Base-by-base conservation (phyloP, 306 rosid genomes). In the Prunus mira region DNA sequence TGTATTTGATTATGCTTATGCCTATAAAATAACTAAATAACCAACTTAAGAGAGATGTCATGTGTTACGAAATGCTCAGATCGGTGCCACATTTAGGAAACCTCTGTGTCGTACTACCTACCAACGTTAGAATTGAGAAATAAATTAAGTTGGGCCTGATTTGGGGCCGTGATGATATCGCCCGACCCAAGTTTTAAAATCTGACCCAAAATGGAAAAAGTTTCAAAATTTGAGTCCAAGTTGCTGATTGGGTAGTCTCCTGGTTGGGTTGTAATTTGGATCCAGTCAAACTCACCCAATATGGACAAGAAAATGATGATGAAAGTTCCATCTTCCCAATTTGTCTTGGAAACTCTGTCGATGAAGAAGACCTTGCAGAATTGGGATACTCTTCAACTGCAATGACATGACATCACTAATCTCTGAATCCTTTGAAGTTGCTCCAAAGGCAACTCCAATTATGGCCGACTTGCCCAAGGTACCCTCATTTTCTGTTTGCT, bases 401-500 rank as follows among this genome's bases (percentile, higher is more conserved):
- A 11, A 28, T 45, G 41, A 60, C 69, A 19, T 67, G 67, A 18
- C 11, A 63, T 30, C 13, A 22, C 0, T 22, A 74, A 27, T 61
- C 69, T 61, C 77, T 27, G 58, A n/a, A 65, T 65, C 50, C 49
- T 32, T 22, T 19, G 69, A 65, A 32, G 27, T 17, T 65, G 17
- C 77, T 74, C 49, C 77, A 46, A 52, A 63, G 77, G 69, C 61
- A 10, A 25, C 46, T 11, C 69, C 69, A 27, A 6, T 46, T 9
- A 73, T 46, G 77, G 77, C 27, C 13, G 69, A 73, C 38, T 46
- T 73, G 77, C 77, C 77, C 58, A 30, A 60, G 77, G 77, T 73
- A 15, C 8, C 57, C 11, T 46, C n/a, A 0, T 49, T 30, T 73
- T 25, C 69, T 61, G 3, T 69, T n/a, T 19, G 56, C 52, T 62